Conservation (phyloP, 2,329 filamentous ascomycete genomes). For the Aspergillus ochraceoroseus region DNA sequence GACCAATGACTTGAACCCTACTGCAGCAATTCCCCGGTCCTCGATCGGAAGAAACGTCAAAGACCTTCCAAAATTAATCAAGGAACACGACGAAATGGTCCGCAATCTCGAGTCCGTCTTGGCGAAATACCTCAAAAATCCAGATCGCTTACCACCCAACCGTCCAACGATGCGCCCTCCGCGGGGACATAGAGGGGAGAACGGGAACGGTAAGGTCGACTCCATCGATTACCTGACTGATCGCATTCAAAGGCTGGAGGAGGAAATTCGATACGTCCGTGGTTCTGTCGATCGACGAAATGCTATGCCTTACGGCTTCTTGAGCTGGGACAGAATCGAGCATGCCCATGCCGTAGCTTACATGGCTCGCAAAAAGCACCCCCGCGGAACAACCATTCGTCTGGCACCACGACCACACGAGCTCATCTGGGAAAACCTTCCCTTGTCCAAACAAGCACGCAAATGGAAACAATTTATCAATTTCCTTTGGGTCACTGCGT, state of each 20-base stretch:
- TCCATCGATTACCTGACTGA: conserved; percentile 89
- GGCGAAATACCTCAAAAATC: conserved; percentile 86
- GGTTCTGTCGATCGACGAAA: conserved; percentile 78
- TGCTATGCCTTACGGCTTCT: conserved; percentile 87
- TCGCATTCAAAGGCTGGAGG: conserved; percentile 75
- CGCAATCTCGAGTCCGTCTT: conserved; percentile 75
- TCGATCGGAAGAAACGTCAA: conserved; percentile 89
- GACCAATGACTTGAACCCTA: conserved; percentile 73
- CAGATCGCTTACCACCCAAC: conserved; percentile 67
- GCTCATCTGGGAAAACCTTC: conserved; percentile 93
- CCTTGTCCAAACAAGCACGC: conserved; percentile 62
- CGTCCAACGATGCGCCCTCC: conserved; percentile 75
- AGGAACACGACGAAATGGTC: conserved; percentile 75
- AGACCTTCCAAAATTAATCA: conserved; percentile 77
- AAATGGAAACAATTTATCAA: conserved; percentile 71
- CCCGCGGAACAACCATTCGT: conserved; percentile 68
- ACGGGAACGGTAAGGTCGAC: conserved; percentile 70
- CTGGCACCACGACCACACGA: conserved; percentile 85
- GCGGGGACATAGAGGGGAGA: conserved; percentile 68
- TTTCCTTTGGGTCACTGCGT: conserved; percentile 72
- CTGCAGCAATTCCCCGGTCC: conserved; percentile 70
- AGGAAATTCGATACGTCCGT: conserved; percentile 77
- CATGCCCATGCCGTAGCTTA: conserved; percentile 87
- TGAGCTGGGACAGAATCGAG: conserved; percentile 81
- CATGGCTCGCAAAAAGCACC: conserved; percentile 71